phyloP scores from a whole-genome alignment of 768 basidiomycete species.

The Lactarius tabidus region DNA sequence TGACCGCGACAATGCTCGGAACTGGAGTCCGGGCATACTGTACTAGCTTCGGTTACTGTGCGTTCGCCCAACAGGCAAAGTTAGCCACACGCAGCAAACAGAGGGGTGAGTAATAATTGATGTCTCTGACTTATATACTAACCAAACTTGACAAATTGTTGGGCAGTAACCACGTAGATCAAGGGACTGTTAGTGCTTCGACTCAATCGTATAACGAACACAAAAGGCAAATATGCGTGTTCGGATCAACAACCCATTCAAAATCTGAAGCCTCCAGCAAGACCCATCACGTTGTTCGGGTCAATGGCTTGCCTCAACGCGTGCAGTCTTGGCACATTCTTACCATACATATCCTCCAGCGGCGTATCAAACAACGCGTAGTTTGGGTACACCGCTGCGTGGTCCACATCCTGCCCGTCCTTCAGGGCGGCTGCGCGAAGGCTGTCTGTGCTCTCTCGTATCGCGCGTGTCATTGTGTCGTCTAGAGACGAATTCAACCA shows the following conservation, averaged over 20 bases:
- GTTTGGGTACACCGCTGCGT: neutral
- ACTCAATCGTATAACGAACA: too few relatives aligned
- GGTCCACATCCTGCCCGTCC: neutral
- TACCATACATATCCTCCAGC: constrained; percentile 11
- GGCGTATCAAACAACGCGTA: neutral
- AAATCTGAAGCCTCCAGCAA: constrained; percentile 26
- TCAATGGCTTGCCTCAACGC: constrained; percentile 10
- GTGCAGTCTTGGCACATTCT: constrained; percentile 14
- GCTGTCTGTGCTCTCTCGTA: neutral
- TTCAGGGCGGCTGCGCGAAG: neutral
- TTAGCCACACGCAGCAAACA: too few relatives aligned
- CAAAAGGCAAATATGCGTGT: too few relatives aligned
- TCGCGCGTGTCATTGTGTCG: neutral
- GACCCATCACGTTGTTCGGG: constrained; percentile 24
- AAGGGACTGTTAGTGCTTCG: too few relatives aligned
- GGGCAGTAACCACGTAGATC: too few relatives aligned
- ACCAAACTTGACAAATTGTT: too few relatives aligned
- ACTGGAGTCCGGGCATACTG: too few relatives aligned
- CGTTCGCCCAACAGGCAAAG: too few relatives aligned
- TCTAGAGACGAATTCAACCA: neutral
- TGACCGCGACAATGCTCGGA: too few relatives aligned
- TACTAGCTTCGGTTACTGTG: too few relatives aligned
- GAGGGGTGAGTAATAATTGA: too few relatives aligned
- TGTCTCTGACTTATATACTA: too few relatives aligned
- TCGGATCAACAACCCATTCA: neutral